Evolutionary conservation across 352 stramenopile species (phyloP), one percentile per base, ranked within the genome.

Genomic region (Phytophthora nicotianae): DNA sequence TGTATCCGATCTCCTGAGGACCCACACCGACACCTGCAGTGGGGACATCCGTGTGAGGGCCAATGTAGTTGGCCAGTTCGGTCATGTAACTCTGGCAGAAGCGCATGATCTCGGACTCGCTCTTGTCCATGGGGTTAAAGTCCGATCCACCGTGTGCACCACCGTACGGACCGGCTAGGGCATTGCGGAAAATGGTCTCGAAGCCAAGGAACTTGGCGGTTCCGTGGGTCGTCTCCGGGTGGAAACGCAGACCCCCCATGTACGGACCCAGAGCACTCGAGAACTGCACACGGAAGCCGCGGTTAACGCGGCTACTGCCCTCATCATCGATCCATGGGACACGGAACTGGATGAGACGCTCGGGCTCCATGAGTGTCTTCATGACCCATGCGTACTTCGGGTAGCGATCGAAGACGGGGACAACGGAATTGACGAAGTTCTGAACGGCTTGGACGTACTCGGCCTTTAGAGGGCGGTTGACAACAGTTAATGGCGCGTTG

Each of bases 1-100:
- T 91, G 80, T 97, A 98, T 65, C 93, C 91, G 52, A 98, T 97
- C 79, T 99, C 97, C 58, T 96, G 88, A 8, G 89, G 69, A 11
- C 93, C 95, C 17, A 98, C 94, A 43, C 95, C 96, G 41, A 98
- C 96, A 20, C 97, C 97, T 62, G 97, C 97, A 10, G 89, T 98
- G 13, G 97, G 97, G 58, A 97, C 88, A 72, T 99, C 96, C 55
- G 96, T 86, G 76, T 98, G 92, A 10, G 96, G 95, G 7, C 96
- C 97, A 69, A 99, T 98, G 83, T 99, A 99, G 70, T 99, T 99
- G 60, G 90, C 87, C 48, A 99, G 76, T 71, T 99, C 97, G 2
- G 95, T 99, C 95, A 99, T 98, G 79, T 98, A 99, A 40, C 82
- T 96, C 79, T 99, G 96, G 67, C 97, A 99, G 74, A 99, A 99